A percentile compares a stretch with the other conserved stretches of the same genome.
Evolutionary conservation across 164 flowering plant genomes (phyloP).

Genomic region (Berberis thunbergii): DNA sequence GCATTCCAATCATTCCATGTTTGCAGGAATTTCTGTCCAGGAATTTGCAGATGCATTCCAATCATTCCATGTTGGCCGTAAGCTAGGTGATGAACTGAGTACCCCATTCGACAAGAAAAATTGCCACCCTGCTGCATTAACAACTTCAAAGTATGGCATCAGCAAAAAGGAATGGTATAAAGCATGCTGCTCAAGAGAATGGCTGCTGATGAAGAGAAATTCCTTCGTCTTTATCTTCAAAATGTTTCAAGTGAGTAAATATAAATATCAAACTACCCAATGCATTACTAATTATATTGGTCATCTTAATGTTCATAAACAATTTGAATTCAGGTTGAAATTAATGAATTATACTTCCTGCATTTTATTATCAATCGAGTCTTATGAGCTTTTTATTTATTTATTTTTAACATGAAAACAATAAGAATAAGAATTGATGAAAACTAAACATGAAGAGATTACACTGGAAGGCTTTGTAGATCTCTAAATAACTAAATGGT

Average conservation of each 20-base stretch:
- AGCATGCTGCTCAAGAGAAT: constrained; percentile 36
- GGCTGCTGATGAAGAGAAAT: constrained; percentile 49
- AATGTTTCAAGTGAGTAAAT: constrained; percentile 28
- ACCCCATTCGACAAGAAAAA: constrained; percentile 36
- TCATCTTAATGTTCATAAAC: too few species aligned
- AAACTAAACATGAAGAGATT: too few species aligned
- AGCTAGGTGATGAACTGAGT: constrained; percentile 32
- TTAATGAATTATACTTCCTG: too few species aligned
- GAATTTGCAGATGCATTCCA: constrained; percentile 50
- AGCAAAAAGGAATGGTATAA: constrained; percentile 32
- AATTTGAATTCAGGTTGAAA: too few species aligned
- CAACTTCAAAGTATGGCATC: constrained; percentile 37
- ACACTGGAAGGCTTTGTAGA: too few species aligned
- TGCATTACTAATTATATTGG: too few species aligned
- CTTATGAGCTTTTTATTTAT: too few species aligned
- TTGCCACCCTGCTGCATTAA: constrained; percentile 51
- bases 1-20: constrained; percentile 36
- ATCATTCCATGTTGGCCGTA: constrained; percentile 40
- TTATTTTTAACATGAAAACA: too few species aligned
- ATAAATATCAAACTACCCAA: too few species aligned
- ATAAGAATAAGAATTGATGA: too few species aligned
- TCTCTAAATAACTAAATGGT: too few species aligned
- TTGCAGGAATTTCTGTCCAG: constrained; percentile 25
- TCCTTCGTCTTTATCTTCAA: constrained; percentile 47
- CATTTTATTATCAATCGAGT: too few species aligned